These are phyloP conservation scores for Pythium aquatile DNA, from an alignment of 352 stramenopile species.

Conservation along the genomic window DNA sequence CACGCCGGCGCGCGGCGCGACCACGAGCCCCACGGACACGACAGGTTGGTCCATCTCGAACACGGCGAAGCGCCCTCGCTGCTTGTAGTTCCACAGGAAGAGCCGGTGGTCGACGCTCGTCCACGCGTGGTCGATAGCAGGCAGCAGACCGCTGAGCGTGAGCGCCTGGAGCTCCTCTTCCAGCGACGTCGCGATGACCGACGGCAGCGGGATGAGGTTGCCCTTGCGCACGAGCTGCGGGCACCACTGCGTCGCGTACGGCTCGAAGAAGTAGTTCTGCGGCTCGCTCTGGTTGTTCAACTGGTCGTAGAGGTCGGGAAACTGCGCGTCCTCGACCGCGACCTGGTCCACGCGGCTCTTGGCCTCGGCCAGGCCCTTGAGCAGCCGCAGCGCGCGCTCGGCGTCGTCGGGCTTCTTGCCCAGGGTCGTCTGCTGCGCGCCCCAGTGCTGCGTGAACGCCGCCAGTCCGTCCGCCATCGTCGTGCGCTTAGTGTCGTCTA, in stretches of 20 bases:
- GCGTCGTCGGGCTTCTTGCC: conserved; percentile 26
- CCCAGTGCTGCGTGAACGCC: conserved; percentile 22
- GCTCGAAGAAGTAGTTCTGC: conserved; percentile 90
- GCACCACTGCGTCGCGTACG: conserved; percentile 79
- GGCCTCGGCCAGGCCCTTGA: conserved; percentile 69
- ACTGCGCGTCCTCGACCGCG: conserved; percentile 66
- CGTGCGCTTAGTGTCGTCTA: neutral
- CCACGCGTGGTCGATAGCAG: conserved; percentile 91
- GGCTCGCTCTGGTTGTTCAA: conserved; percentile 79
- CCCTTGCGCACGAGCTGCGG: conserved; percentile 79
- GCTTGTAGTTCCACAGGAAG: conserved; percentile 94
- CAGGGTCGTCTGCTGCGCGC: conserved; percentile 9
- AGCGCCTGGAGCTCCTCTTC: conserved; percentile 66
- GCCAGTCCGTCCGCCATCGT: conserved; percentile 22
- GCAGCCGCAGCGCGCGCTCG: conserved; percentile 39
- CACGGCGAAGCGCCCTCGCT: conserved; percentile 74
- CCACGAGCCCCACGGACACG: conserved; percentile 88
- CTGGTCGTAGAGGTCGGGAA: conserved; percentile 77
- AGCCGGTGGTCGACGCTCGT: conserved; percentile 93
- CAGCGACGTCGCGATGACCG: conserved; percentile 64
- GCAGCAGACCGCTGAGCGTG: conserved; percentile 91
- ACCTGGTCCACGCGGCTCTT: conserved; percentile 79
- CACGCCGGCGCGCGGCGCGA: conserved; percentile 83
- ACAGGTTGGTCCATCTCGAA: conserved; percentile 93
- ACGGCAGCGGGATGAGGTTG: conserved; percentile 58